These are phyloP conservation scores for Parasitella parasitica DNA, from an alignment of 371 early-diverging fungal genomes.

Conservation along the genomic window DNA sequence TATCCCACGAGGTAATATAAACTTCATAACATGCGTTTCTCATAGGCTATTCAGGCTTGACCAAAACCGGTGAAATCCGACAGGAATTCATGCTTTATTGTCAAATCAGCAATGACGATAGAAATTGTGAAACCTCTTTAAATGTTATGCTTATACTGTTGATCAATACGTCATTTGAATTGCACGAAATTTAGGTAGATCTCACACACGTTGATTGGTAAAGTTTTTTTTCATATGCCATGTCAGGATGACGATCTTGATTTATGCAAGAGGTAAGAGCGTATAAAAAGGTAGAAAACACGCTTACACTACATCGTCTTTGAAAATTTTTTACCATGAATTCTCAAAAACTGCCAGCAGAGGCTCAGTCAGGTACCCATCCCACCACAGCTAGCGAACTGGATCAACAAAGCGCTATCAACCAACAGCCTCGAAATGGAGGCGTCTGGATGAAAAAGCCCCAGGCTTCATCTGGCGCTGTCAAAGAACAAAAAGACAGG, in stretches of 20 bases:
- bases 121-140: not conserved
- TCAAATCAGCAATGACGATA: too few relatives aligned
- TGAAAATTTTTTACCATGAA: too few relatives aligned
- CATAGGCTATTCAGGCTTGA: too few relatives aligned
- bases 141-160: not conserved
- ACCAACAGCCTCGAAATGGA: not conserved
- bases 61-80: too few relatives aligned
- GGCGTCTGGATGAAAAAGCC: not conserved
- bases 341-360: not conserved
- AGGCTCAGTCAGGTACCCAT: not conserved
- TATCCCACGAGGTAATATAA: too few relatives aligned
- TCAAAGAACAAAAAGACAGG: not conserved
- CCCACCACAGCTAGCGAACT: not conserved
- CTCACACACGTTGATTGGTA: not conserved
- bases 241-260: not conserved
- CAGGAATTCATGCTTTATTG: too few relatives aligned
- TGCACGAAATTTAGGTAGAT: not conserved
- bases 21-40: too few relatives aligned
- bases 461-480: not conserved
- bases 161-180: not conserved
- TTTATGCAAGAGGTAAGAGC: not conserved
- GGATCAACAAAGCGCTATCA: not conserved
- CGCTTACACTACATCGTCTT: not conserved
- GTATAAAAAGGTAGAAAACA: not conserved
- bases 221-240: not conserved